Conservation (phyloP, 257 asterid species). For the Haberlea rhodopensis region DNA sequence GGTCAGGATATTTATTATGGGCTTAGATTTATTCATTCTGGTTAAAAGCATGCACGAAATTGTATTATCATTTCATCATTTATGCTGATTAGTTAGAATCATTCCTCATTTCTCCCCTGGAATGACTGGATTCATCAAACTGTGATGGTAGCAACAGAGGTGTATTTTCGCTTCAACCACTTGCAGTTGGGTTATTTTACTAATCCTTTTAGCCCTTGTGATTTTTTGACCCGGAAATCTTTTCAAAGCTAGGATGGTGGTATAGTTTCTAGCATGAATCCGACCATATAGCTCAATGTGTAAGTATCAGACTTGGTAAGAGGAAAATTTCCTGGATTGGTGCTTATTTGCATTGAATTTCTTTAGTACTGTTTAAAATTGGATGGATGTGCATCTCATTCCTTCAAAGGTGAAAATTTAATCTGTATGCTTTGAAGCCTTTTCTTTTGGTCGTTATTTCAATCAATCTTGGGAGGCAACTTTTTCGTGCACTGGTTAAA, state of each 20-base stretch:
- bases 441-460: conserved; percentile 60
- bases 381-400: conserved; percentile 50
- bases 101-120: conserved; percentile 20
- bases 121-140: conserved; percentile 32
- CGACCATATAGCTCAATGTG: conserved; percentile 37
- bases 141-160: conserved; percentile 42
- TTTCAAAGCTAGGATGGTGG: conserved; percentile 39
- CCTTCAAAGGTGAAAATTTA: conserved; percentile 58
- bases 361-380: conserved; percentile 36
- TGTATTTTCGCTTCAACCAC: conserved; percentile 31
- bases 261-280: conserved; percentile 47
- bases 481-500: conserved; percentile 72
- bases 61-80: conserved; percentile 16
- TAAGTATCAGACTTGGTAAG: conserved; percentile 54
- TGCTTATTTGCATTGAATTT: conserved; percentile 32
- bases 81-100: conserved; percentile 24
- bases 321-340: conserved; percentile 26
- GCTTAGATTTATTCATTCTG: conserved; percentile 1
- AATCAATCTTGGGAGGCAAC: conserved; percentile 56
- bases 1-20: conserved; percentile 20
- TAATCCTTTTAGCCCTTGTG: conserved; percentile 32
- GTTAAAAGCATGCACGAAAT: conserved; percentile 14
- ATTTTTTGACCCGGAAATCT: conserved; percentile 34
- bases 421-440: conserved; percentile 51
- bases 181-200: conserved; percentile 39